phyloP scores from a whole-genome alignment of 345 rosid genomes.

The Citrus unshiu region DNA sequence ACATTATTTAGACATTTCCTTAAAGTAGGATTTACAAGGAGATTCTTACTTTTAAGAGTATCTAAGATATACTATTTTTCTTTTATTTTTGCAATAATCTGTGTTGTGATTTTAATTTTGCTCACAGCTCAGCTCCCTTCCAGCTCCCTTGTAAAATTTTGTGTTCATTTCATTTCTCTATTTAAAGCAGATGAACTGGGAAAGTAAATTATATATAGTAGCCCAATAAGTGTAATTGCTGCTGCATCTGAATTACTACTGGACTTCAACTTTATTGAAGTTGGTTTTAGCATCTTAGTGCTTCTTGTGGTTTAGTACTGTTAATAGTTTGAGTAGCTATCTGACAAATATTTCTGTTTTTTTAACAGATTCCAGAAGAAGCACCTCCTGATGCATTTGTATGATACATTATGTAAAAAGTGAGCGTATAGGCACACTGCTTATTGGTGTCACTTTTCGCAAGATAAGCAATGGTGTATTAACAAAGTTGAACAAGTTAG shows the following conservation, averaged over 20 bases:
- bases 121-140: not conserved
- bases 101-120: not conserved
- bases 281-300: not conserved
- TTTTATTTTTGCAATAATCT: not conserved
- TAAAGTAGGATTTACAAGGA: not conserved
- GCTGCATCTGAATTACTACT: not conserved
- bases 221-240: not conserved
- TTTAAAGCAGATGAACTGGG: not conserved
- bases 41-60: not conserved
- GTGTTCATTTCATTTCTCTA: not conserved
- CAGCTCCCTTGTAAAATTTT: not conserved
- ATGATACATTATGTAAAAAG: not conserved
- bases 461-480: not conserved
- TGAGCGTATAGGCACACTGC: not conserved
- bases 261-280: not conserved
- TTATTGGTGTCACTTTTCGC: not conserved
- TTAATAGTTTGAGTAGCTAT: not conserved
- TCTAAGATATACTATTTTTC: not conserved
- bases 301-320: not conserved
- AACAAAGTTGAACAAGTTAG: not conserved
- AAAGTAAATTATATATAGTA: not conserved
- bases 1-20: not conserved
- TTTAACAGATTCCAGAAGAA: conserved; percentile 56
- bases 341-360: not conserved
- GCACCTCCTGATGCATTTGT: conserved; percentile 50